phyloP scores from a whole-genome alignment of 345 rosid species.

The Rhodamnia rubescens region DNA sequence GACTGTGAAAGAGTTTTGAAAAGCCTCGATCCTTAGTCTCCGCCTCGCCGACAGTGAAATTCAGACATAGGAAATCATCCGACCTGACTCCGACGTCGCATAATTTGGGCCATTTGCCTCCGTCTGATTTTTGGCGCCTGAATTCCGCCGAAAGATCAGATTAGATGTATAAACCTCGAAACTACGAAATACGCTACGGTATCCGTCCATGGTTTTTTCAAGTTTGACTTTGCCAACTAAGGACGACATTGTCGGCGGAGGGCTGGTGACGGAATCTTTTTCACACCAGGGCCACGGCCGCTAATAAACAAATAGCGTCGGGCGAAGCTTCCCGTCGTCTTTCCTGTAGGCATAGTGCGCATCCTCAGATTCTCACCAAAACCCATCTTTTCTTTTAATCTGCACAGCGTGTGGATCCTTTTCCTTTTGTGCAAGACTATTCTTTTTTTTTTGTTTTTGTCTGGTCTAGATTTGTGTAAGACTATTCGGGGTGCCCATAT shows the following conservation, averaged over 20 bases:
- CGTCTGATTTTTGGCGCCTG: too few relatives aligned
- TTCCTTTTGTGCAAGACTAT: neutral
- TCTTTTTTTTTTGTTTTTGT: too few relatives aligned
- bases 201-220: neutral
- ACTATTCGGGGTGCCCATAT: too few relatives aligned
- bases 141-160: too few relatives aligned
- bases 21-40: neutral
- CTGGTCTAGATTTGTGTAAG: too few relatives aligned
- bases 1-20: too few relatives aligned
- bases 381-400: neutral
- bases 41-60: neutral
- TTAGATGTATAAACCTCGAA: neutral
- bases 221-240: neutral
- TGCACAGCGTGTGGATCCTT: neutral
- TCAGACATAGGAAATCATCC: neutral
- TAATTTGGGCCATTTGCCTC: too few relatives aligned
- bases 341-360: neutral
- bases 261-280: neutral
- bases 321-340: neutral
- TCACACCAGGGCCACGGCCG: neutral
- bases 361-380: neutral
- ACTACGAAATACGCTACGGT: neutral
- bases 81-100: neutral
- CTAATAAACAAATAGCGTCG: neutral
- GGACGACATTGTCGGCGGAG: neutral